Base-by-base conservation (phyloP, 2,329 filamentous ascomycete genomes). In the Ceratocystis huliohia region DNA sequence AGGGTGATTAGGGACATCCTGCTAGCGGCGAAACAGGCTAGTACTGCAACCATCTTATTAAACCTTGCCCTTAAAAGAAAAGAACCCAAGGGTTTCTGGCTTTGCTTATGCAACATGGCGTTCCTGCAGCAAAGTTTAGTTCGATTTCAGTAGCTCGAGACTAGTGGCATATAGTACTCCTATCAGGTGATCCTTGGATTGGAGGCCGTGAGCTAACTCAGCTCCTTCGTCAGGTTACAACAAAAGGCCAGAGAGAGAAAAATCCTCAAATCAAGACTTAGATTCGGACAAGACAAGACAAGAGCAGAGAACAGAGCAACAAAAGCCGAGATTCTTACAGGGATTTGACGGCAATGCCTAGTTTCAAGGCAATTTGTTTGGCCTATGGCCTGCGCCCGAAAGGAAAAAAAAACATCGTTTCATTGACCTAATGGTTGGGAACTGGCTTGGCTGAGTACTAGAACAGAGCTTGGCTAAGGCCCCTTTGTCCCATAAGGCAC, bases 11-110 rank as follows among this genome's bases (percentile, higher is more conserved):
- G 33, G 28, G 28, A 33, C 5, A 33, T 59, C 5, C 53, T 33
- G 53, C 53, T 59, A 59, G 13, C 25, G 48, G 33, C 53, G 28
- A 59, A 59, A 59, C 53, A n/a, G 17, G 53, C 22, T 59, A 59
- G 53, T 20, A 7, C 13, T 59, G 53, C 53, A n/a, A 59, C 53
- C 13, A 30, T 33, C 28, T 33, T 3, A 57, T 57, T 30, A 57
- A 57, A 30, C 25, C 25, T 33, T 57, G 53, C 53, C 53, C 28
- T 57, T 57, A 30, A 33, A 33, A 41, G 37, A 41, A 41, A 41
- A 37, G 53, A 57, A 4, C 15, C 17, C 53, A 57, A 30, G 53
- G 53, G 53, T 10, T 25, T 53, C 48, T 25, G 53, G 25, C 53
- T 33, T n/a, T n/a, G 30, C 13, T 6, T 20, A 41, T 41, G 37